phyloP scores from a whole-genome alignment of 495 filamentous ascomycete genomes.

The Talaromyces stipitatus region DNA sequence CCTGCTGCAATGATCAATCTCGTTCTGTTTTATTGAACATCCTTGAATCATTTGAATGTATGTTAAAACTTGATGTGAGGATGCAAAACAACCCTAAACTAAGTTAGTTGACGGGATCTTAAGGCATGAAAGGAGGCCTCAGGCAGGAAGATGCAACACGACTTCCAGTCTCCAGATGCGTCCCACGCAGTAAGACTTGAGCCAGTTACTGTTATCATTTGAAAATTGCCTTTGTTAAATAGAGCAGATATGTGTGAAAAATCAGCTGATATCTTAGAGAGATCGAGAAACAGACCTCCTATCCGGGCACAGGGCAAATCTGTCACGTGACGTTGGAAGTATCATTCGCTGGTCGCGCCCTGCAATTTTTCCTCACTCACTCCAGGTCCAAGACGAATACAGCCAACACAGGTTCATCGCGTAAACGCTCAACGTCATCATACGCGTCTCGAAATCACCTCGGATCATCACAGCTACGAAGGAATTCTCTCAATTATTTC shows the following conservation, averaged over 20 bases:
- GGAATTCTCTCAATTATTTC: background rate
- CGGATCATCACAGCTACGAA: background rate
- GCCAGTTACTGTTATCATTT: no score
- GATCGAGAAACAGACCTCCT: background rate
- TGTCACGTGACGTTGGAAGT: background rate
- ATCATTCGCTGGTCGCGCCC: background rate
- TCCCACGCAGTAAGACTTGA: no score
- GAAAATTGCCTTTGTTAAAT: background rate
- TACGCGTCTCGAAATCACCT: background rate
- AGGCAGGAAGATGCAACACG: background rate
- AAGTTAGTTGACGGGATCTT: no score
- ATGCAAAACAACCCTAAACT: no score
- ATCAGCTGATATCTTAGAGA: background rate
- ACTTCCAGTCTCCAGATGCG: background rate
- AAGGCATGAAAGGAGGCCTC: background rate
- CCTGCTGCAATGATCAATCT: no score
- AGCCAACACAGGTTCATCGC: background rate
- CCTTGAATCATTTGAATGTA: no score
- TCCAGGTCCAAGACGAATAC: background rate
- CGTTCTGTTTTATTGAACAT: no score
- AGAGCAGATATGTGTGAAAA: background rate
- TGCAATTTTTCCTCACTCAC: conserved; percentile 1
- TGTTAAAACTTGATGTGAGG: no score
- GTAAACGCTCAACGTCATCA: background rate
- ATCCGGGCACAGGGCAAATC: background rate